These are phyloP conservation scores for Naegleria gruberi DNA, from an alignment of 208 protist species.

Conservation along the genomic window DNA sequence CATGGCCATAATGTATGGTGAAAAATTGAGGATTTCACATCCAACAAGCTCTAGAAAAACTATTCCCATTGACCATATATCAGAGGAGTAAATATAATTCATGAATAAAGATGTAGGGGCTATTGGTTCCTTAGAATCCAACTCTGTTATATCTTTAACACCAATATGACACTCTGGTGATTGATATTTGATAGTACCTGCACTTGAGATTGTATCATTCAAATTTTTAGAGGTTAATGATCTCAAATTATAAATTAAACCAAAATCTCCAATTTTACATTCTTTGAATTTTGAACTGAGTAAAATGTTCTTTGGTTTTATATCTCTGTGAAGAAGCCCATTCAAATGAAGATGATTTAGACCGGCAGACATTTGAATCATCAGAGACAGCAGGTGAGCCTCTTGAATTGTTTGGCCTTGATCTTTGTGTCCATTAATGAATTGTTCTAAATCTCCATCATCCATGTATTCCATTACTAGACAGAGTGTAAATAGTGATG, in stretches of 20 bases:
- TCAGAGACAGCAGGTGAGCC: neutral
- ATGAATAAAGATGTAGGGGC: neutral
- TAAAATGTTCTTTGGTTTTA: neutral
- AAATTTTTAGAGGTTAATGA: neutral
- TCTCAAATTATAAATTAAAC: neutral
- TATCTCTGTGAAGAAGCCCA: neutral
- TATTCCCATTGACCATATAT: neutral
- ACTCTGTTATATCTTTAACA: neutral
- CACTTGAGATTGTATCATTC: neutral
- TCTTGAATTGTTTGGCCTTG: neutral
- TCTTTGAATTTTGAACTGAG: neutral
- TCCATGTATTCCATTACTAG: neutral
- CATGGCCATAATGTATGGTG: neutral
- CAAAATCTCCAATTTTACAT: neutral
- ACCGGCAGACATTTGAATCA: neutral
- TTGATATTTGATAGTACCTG: neutral
- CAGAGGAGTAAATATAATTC: neutral
- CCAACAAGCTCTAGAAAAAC: neutral
- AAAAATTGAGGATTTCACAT: neutral
- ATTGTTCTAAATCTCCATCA: neutral
- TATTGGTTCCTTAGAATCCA: neutral
- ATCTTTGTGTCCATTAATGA: neutral
- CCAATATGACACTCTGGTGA: neutral
- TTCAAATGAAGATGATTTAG: neutral
- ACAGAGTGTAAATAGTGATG: neutral